These are phyloP conservation scores for Candida caryicola DNA, from an alignment of 805 yeast species.

Conservation along the genomic window DNA sequence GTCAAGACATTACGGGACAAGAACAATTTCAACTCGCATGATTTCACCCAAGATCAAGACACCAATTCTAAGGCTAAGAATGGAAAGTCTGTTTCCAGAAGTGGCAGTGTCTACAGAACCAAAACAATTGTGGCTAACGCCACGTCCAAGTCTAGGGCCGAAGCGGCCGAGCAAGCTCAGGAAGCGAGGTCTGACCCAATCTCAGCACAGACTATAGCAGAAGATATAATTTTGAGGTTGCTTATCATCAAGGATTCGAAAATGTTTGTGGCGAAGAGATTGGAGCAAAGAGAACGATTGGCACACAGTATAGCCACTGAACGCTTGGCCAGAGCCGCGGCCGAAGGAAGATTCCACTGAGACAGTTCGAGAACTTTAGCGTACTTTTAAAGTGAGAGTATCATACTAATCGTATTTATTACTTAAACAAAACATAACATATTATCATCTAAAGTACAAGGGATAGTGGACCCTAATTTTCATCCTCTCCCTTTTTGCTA, in stretches of 20 bases:
- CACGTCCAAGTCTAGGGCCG: conserved; percentile 52
- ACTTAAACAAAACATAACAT: conserved; percentile 2
- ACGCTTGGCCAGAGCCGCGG: conserved; percentile 46
- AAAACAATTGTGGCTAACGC: conserved; percentile 73
- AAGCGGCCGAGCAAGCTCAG: conserved; percentile 23
- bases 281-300: conserved; percentile 60
- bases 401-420: background rate
- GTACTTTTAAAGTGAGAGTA: background rate
- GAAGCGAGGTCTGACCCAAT: conserved; percentile 36
- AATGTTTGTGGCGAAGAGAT: conserved; percentile 54
- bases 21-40: conserved; percentile 38
- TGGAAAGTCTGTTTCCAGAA: conserved; percentile 21
- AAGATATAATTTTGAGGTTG: conserved; percentile 71
- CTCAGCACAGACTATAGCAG: conserved; percentile 44
- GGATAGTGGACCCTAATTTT: background rate
- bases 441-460: background rate
- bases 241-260: conserved; percentile 63
- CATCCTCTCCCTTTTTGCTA: conserved; percentile 5
- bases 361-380: background rate
- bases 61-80: conserved; percentile 1
- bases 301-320: conserved; percentile 57
- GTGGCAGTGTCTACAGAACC: conserved; percentile 54
- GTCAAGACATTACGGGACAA: conserved; percentile 47
- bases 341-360: conserved; percentile 32
- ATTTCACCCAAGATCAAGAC: conserved; percentile 5